phyloP scores from a whole-genome alignment of 1,284 basidiomycete genomes.

The Gomphus sp. region DNA sequence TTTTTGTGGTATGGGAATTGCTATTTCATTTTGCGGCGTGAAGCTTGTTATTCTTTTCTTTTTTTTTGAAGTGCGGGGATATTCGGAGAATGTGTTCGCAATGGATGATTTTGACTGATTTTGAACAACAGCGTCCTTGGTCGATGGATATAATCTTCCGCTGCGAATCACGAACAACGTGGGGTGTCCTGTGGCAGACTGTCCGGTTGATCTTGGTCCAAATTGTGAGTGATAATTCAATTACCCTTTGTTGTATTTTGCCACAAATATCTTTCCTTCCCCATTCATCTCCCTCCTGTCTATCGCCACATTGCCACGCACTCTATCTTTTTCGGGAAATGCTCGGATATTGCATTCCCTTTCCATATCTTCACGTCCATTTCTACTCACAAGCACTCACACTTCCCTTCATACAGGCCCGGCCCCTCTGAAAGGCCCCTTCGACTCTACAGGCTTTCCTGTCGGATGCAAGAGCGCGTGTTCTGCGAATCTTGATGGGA shows the following conservation, averaged over 20 bases:
- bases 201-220: constrained; percentile 44
- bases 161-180: constrained; percentile 41
- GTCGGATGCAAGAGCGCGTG: constrained; percentile 55
- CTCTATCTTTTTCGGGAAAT: too few species aligned
- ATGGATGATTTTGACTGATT: constrained; percentile 11
- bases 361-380: too few species aligned
- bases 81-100: too few species aligned
- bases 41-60: too few species aligned
- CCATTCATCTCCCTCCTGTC: too few species aligned
- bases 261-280: too few species aligned
- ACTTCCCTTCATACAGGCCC: constrained; percentile 30
- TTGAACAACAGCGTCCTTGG: constrained; percentile 32
- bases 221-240: constrained; percentile 24
- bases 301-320: too few species aligned
- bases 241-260: too few species aligned
- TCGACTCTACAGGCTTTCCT: constrained; percentile 38
- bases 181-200: constrained; percentile 41
- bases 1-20: constrained; percentile 10
- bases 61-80: too few species aligned
- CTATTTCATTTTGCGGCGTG: too few species aligned
- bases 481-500: constrained; percentile 38
- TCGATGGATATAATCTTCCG: constrained; percentile 55
- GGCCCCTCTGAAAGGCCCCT: constrained; percentile 39
- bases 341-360: too few species aligned
- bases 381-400: too few species aligned